Conservation (phyloP, 1,139 yeast species). For the Candida glucosophila region DNA sequence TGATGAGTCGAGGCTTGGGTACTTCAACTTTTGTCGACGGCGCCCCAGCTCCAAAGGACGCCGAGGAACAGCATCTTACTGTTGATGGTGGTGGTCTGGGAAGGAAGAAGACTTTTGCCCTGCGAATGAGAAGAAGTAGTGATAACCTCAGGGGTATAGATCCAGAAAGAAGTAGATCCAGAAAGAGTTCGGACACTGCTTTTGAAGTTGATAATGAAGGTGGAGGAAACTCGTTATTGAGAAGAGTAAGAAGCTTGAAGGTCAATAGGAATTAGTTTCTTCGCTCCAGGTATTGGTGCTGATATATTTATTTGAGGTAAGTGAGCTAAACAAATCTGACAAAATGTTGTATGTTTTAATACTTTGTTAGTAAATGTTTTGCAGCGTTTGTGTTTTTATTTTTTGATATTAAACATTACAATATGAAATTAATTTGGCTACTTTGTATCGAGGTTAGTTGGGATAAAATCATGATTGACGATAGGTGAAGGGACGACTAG, state of each 20-base stretch:
- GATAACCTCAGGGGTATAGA: conserved; percentile 26
- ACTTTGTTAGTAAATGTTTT: too few species aligned
- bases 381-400: too few species aligned
- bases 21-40: conserved; percentile 91
- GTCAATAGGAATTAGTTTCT: conserved; percentile 57
- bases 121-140: conserved; percentile 46
- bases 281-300: too few species aligned
- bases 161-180: conserved; percentile 10
- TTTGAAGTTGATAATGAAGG: conserved; percentile 26
- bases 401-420: too few species aligned
- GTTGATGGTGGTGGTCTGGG: conserved; percentile 34
- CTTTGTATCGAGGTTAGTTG: too few species aligned
- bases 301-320: too few species aligned
- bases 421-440: too few species aligned
- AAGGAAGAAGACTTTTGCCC: conserved; percentile 71
- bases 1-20: conserved; percentile 80
- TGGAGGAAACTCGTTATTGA: conserved; percentile 45
- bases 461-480: too few species aligned
- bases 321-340: too few species aligned
- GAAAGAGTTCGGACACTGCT: conserved; percentile 15
- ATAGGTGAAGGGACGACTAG: too few species aligned
- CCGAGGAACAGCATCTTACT: conserved; percentile 19
- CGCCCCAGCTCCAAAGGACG: conserved; percentile 72
- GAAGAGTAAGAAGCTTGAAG: conserved; percentile 83
- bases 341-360: too few species aligned